Percentiles rank a stretch among this genome's conserved stretches.
phyloP scores from a whole-genome alignment of 306 rosid species.

The Prunus mira region DNA sequence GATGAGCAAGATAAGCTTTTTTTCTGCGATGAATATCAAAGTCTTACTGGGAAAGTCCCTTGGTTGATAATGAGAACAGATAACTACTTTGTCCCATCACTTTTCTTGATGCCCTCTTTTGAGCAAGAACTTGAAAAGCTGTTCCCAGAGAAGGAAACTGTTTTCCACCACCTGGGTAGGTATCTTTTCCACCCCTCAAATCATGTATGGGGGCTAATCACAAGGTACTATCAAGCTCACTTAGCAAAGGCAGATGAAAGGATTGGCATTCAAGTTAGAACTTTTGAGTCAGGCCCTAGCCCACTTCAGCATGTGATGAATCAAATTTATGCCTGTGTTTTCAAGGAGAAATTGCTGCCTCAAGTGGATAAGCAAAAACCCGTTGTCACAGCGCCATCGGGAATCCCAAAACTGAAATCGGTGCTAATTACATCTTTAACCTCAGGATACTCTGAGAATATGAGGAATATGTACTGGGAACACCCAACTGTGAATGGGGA shows the following conservation, averaged over 20 bases:
- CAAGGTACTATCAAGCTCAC: conserved; percentile 60
- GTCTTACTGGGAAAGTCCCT: conserved; percentile 40
- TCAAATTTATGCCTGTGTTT: conserved; percentile 57
- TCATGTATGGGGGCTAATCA: conserved; percentile 66
- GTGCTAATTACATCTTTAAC: conserved; percentile 62
- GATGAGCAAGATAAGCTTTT: conserved; percentile 70
- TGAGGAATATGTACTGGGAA: conserved; percentile 68
- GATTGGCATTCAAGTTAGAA: conserved; percentile 70
- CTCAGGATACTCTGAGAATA: conserved; percentile 55
- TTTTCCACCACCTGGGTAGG: conserved; percentile 70
- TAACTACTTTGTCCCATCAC: conserved; percentile 65
- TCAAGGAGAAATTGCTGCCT: conserved; percentile 54
- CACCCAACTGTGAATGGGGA: conserved; percentile 63
- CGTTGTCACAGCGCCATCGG: conserved; percentile 17
- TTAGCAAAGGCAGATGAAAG: conserved; percentile 55
- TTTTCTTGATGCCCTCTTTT: conserved; percentile 64
- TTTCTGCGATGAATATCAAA: conserved; percentile 71
- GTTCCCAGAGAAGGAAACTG: conserved; percentile 59
- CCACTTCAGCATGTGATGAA: conserved; percentile 60
- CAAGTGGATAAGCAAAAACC: conserved; percentile 32
- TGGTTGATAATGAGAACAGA: conserved; percentile 69
- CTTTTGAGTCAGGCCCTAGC: conserved; percentile 50
- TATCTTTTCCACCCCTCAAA: conserved; percentile 69
- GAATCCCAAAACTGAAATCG: conserved; percentile 42
- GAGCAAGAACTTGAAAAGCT: conserved; percentile 52